Base-by-base conservation (phyloP, 257 asterid species). In the Rhazya stricta region DNA sequence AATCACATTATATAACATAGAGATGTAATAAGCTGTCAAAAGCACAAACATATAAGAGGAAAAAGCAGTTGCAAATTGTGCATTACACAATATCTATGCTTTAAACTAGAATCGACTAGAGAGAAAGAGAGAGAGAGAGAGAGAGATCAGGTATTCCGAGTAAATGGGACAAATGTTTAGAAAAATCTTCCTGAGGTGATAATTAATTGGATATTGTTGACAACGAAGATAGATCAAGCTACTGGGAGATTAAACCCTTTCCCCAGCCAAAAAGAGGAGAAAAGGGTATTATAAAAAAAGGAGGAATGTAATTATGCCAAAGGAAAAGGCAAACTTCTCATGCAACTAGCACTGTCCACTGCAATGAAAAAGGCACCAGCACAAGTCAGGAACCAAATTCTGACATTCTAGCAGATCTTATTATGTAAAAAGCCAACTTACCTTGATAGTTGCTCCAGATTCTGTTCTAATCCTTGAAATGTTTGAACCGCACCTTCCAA, bases 401-500 rank as follows among this genome's bases (percentile, higher is more conserved):
- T 25, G 8, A 13, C 42, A 37, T 7, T 41, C 36, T 56, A 60
- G 62, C 37, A 1, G 50, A 27, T 7, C n/a, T 34, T 10, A 72
- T n/a, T 27, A 51, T 12, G 53, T 42, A 18, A 13, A 11, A n/a
- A 78, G 42, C 65, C 45, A 42, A 73, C 66, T 73, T 76, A 91
- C 98, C 90, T 94, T 94, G 71, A 94, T 89, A 34, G 90, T 85
- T 77, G 97, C 97, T 82, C 98, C 98, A 13, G 97, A 93, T 80
- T 91, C 98, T 39, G 88, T 89, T 82, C 98, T 86, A 82, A 95
- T 95, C 89, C 98, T 86, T 36, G 98, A 95, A 79, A 92, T 92
- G 83, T 92, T 95, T 77, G 97, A 90, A 51, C 98, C 99, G 70
- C 91, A 91, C 84, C 99, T 86, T 71, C 99, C 98, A 73, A 95